Evolutionary conservation across 805 yeast genomes (phyloP).

Genomic region (Helenozyma rhizophorensis): DNA sequence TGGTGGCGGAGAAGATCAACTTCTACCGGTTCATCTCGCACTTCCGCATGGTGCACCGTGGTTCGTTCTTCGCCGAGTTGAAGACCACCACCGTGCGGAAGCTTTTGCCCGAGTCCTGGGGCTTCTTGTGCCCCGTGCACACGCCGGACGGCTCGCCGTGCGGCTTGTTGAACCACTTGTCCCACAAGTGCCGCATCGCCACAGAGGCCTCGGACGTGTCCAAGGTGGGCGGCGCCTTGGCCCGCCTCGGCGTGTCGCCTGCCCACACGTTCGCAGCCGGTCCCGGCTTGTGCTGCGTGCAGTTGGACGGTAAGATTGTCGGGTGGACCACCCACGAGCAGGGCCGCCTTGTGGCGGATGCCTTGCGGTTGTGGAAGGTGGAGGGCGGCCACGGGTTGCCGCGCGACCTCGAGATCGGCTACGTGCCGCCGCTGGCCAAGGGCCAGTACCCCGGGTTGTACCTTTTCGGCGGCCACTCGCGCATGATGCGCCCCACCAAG

Average conservation of each 20-base stretch:
- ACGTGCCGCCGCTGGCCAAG: slow-evolving; percentile 90
- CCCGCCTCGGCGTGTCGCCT: slow-evolving; percentile 75
- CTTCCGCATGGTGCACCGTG: slow-evolving; percentile 99
- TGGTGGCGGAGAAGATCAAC: slow-evolving; percentile 97
- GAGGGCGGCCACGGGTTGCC: slow-evolving; percentile 79
- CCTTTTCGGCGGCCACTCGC: slow-evolving; percentile 84
- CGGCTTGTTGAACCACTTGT: slow-evolving; percentile 93
- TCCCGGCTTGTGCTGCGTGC: slow-evolving; percentile 84
- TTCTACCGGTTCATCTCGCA: slow-evolving; percentile 97
- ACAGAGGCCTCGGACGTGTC: slow-evolving; percentile 74
- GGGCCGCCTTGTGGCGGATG: slow-evolving; percentile 81
- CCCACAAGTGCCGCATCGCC: slow-evolving; percentile 89
- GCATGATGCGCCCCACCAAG: slow-evolving; percentile 95
- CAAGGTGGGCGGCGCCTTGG: slow-evolving; percentile 59
- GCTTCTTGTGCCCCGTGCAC: slow-evolving; percentile 97
- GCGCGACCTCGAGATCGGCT: slow-evolving; percentile 83
- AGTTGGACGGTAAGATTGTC: slow-evolving; percentile 83
- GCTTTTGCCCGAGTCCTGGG: slow-evolving; percentile 97
- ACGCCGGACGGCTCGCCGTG: slow-evolving; percentile 99
- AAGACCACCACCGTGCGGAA: slow-evolving; percentile 97
- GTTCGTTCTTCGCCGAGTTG: slow-evolving; percentile 96
- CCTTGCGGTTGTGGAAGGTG: slow-evolving; percentile 89
- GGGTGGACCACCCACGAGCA: slow-evolving; percentile 94
- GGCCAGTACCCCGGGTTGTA: slow-evolving; percentile 98
- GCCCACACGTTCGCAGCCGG: slow-evolving; percentile 82